Evolutionary conservation across 208 protist species (phyloP).

Genomic region (Trypanosoma vivax): DNA sequence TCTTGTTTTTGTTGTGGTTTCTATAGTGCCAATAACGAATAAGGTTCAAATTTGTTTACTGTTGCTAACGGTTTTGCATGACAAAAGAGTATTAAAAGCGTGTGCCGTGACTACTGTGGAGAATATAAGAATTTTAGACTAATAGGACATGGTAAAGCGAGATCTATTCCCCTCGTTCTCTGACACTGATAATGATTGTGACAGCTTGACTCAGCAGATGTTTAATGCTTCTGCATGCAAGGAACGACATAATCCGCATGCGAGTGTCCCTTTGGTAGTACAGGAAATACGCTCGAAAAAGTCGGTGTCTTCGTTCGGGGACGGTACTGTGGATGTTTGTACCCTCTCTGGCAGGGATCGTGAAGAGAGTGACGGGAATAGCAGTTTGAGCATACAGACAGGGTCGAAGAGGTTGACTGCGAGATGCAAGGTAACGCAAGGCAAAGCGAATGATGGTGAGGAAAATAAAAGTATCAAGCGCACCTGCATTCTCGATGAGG

Average conservation of each 20-base stretch:
- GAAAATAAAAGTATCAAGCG: neutral
- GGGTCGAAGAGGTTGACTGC: too few relatives aligned
- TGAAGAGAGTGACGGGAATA: too few relatives aligned
- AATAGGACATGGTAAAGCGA: conserved; percentile 11
- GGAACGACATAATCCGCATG: conserved; percentile 62
- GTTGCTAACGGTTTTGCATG: neutral
- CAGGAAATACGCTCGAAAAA: too few relatives aligned
- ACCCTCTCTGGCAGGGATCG: too few relatives aligned
- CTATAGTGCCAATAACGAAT: too few relatives aligned
- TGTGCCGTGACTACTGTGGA: neutral
- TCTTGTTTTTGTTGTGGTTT: too few relatives aligned
- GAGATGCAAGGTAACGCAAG: too few relatives aligned
- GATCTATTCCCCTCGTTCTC: conserved; percentile 16
- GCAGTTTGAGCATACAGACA: too few relatives aligned
- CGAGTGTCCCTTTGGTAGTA: conserved; percentile 23
- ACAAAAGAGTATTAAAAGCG: neutral
- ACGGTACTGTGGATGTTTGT: too few relatives aligned
- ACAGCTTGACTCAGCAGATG: conserved; percentile 39
- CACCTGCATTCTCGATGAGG: neutral
- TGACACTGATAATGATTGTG: conserved; percentile 12
- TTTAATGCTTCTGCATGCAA: conserved; percentile 35
- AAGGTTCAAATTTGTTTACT: too few relatives aligned
- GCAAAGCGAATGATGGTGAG: too few relatives aligned
- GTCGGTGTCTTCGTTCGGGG: too few relatives aligned
- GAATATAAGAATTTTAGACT: neutral